Evolutionary conservation across 192 early-diverging fungal species (phyloP), one percentile per base, ranked within the genome.

Genomic region (Umbelopsis ramanniana): DNA sequence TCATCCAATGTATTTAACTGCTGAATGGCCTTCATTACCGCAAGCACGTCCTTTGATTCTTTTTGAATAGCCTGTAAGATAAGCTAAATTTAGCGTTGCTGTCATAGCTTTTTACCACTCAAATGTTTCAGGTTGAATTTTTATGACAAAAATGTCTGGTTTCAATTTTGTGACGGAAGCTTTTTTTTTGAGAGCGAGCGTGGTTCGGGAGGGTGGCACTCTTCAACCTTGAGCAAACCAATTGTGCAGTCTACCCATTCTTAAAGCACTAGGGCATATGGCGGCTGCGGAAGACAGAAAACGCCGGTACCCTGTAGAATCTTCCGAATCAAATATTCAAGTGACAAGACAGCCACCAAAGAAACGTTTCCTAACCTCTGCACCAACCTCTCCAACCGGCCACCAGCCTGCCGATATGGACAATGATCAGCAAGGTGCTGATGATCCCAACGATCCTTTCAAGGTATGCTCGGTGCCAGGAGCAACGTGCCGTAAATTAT

Each of bases 331-430:
- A 60, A 37, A 48, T 19, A 50, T 50, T 52, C 47, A 63, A 66
- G 35, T 57, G 52, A 23, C 73, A 48, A 57, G 73, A 69, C 40
- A 55, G 48, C 74, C 74, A 9, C 69, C 69, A 23, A 75, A 75
- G 46, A 75, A 75, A 46, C 68, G 74, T 19, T 75, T 75, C 48
- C 17, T 75, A 66, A 66, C 74, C 15, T 70, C 69, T 37, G 67
- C 60, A 33, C 46, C 74, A 40, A 60, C 69, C 45, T 75, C 74
- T 35, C 69, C 69, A 38, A 52, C 69, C 10, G 33, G 33, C 52
- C 29, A 19, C 46, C 52, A 38, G 21, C 48, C 48, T 26, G 53
- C 47, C n/a, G n/a, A 33, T 33, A 22, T 66, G 22, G 33, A 23
- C 17, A 46, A 66, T 21, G 72, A 73, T 37, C 38, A 69, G 54